A percentile compares a stretch with the other conserved stretches of the same genome.
Evolutionary conservation across 1,284 basidiomycete species (phyloP).

Genomic region (Irpex rosettiformis): DNA sequence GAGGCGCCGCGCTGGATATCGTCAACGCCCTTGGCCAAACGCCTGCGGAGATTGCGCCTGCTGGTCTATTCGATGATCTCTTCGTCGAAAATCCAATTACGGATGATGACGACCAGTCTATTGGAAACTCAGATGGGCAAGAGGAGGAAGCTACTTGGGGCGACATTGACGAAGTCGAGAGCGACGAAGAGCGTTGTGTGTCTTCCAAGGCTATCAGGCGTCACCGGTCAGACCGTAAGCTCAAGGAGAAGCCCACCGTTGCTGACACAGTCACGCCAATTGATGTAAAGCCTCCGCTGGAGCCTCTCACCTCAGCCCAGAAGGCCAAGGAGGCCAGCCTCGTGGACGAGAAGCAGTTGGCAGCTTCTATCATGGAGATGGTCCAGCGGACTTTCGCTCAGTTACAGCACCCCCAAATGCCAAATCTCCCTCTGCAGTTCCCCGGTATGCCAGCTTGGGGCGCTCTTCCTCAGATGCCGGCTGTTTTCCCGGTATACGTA

Average conservation of each 20-base stretch:
- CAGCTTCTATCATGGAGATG: slow-evolving; percentile 62
- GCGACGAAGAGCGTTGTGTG: slow-evolving; percentile 27
- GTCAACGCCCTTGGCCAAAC: slow-evolving; percentile 78
- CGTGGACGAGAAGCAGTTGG: slow-evolving; percentile 58
- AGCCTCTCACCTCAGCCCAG: slow-evolving; percentile 14
- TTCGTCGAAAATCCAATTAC: slow-evolving; percentile 21
- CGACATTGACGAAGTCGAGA: slow-evolving; percentile 67
- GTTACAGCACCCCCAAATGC: slow-evolving; percentile 58
- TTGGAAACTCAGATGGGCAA: slow-evolving; percentile 35
- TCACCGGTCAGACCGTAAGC: slow-evolving; percentile 19
- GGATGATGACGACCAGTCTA: slow-evolving; percentile 31
- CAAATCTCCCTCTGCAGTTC: slow-evolving; percentile 45
- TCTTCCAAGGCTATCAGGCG: slow-evolving; percentile 5
- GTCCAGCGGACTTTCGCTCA: slow-evolving; percentile 74
- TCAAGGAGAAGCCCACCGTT: slow-evolving; percentile 14
- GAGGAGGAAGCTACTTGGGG: slow-evolving; percentile 65
- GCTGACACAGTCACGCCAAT: slow-evolving; percentile 5
- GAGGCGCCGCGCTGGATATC: slow-evolving; percentile 78
- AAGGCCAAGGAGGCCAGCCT: slow-evolving; percentile 21
- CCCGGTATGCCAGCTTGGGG: slow-evolving; percentile 59
- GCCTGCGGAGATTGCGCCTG: slow-evolving; percentile 71
- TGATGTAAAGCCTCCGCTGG: slow-evolving; percentile 4
- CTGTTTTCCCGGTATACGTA: slow-evolving; percentile 77
- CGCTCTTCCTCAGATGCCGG: slow-evolving; percentile 65
- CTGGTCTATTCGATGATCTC: slow-evolving; percentile 53